A percentile compares a stretch with the other conserved stretches of the same genome.
Evolutionary conservation across 495 filamentous ascomycete species (phyloP).

Genomic region (Neurospora africana): DNA sequence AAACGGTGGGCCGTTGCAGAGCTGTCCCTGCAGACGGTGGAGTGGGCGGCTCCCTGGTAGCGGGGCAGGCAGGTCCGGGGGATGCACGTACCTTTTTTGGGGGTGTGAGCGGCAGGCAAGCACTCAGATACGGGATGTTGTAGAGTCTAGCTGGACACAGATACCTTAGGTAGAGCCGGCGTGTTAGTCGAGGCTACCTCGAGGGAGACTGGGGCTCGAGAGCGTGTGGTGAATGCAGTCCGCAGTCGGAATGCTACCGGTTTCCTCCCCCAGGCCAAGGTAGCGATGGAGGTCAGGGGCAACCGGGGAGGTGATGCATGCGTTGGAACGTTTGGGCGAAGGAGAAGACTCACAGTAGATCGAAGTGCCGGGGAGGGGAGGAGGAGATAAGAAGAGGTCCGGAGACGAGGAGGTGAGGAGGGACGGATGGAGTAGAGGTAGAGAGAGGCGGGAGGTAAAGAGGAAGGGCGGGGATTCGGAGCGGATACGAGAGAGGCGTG

Average conservation of each 20-base stretch:
- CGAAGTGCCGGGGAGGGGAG: neutral
- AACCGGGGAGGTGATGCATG: neutral
- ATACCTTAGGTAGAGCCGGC: too few species aligned
- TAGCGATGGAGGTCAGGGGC: neutral
- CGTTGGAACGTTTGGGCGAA: neutral
- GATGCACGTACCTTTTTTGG: constrained; percentile 24
- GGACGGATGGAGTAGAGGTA: neutral
- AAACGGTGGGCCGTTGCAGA: constrained; percentile 14
- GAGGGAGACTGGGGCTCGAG: neutral
- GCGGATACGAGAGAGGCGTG: neutral
- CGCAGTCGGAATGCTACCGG: neutral
- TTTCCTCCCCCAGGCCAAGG: neutral
- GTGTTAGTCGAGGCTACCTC: neutral
- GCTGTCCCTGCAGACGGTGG: constrained; percentile 2
- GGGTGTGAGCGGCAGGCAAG: neutral
- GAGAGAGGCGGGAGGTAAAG: constrained; percentile 1
- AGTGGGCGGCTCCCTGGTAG: constrained; percentile 8
- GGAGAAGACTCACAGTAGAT: neutral
- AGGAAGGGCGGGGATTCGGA: neutral
- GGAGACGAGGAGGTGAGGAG: constrained; percentile 1
- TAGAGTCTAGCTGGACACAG: neutral
- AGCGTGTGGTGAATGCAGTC: neutral
- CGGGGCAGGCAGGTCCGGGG: constrained; percentile 9
- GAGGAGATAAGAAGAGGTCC: neutral
- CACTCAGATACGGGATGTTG: neutral